These are phyloP conservation scores for Hygrophoropsis aurantiaca DNA, from an alignment of 768 basidiomycete species.

Conservation along the genomic window DNA sequence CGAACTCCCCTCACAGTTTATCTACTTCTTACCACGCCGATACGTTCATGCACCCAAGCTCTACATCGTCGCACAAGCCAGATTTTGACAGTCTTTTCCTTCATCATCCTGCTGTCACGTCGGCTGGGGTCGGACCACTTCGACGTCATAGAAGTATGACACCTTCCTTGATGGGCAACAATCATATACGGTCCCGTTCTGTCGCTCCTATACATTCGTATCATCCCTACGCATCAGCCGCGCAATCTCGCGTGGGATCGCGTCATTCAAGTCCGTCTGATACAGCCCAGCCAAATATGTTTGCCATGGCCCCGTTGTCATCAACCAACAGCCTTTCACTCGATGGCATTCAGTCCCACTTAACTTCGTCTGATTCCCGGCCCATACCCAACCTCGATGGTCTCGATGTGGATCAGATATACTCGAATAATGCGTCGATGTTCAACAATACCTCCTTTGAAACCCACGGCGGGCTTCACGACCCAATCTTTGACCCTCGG, in stretches of 20 bases:
- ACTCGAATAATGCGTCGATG: conserved; percentile 24
- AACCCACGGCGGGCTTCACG: conserved; percentile 17
- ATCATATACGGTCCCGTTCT: conserved; percentile 44
- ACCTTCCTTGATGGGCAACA: conserved; percentile 55
- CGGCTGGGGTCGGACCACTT: conserved; percentile 53
- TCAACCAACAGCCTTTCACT: conserved; percentile 10
- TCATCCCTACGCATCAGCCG: conserved; percentile 50
- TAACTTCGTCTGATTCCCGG: conserved; percentile 12
- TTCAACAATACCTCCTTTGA: conserved; percentile 24
- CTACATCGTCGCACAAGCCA: conserved; percentile 69
- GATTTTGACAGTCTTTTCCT: conserved; percentile 52
- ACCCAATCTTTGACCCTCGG: conserved; percentile 20
- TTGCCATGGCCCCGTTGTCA: conserved; percentile 19
- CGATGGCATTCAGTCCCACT: conserved; percentile 16
- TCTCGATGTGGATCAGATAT: conserved; percentile 19
- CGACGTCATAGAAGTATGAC: conserved; percentile 78
- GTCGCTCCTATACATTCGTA: conserved; percentile 47
- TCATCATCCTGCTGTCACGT: conserved; percentile 20
- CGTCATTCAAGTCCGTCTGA: conserved; percentile 30
- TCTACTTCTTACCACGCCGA: conserved; percentile 35
- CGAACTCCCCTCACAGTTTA: conserved; percentile 11
- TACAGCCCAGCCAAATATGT: conserved; percentile 25
- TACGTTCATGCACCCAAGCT: conserved; percentile 43
- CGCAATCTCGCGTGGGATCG: conserved; percentile 31
- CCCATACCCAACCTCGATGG: not conserved